Evolutionary conservation across 208 protist species (phyloP).

Genomic region (Naegleria fowleri): DNA sequence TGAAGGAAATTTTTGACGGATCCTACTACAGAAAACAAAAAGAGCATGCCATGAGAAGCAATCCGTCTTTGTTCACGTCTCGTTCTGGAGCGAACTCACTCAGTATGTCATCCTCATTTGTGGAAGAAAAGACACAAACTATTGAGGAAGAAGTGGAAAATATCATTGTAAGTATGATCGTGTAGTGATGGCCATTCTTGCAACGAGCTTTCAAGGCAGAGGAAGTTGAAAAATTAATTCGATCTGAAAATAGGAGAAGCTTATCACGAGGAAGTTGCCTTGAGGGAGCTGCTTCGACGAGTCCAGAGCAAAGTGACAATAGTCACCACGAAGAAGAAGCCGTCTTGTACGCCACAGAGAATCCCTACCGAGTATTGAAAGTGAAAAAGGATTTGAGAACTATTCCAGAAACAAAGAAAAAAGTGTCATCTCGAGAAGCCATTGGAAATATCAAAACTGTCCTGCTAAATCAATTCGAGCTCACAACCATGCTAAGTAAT

Average conservation of each 20-base stretch:
- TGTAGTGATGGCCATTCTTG: too few species aligned
- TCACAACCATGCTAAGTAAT: neutral
- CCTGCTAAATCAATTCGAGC: neutral
- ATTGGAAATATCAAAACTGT: neutral
- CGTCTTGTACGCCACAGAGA: neutral
- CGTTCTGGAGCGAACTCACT: too few species aligned
- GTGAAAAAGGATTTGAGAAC: neutral
- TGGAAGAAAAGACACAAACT: neutral
- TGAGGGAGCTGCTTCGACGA: neutral
- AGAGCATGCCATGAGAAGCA: neutral
- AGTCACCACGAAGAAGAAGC: neutral
- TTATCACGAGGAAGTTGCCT: neutral
- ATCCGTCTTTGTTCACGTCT: neutral
- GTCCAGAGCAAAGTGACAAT: neutral
- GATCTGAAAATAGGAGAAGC: neutral
- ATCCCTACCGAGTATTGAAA: neutral
- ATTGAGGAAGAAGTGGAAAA: neutral
- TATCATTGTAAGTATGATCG: neutral
- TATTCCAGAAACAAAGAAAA: neutral
- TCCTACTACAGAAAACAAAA: neutral
- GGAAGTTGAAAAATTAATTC: neutral
- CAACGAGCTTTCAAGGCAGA: too few species aligned
- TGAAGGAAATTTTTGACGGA: neutral
- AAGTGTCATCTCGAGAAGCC: neutral
- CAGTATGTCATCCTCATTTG: neutral